Evolutionary conservation across 2,329 filamentous ascomycete genomes (phyloP), one percentile per base, ranked within the genome.

Genomic region (Colletotrichum filicis): DNA sequence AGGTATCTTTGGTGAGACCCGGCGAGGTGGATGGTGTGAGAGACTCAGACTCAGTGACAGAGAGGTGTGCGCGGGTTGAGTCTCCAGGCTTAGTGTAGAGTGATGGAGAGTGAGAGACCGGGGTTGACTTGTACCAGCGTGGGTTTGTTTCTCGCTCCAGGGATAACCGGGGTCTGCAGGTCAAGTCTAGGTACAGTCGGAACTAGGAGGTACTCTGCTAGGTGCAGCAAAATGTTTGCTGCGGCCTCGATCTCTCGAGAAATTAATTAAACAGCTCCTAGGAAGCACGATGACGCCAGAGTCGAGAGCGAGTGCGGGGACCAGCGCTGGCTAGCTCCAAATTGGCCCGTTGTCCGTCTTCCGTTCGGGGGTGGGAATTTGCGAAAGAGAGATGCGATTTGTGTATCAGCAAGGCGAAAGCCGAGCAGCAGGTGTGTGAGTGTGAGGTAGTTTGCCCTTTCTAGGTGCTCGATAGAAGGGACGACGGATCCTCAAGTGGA

Each of bases 231-330:
- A 68, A 56, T 49, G 32, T 37, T 69, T 56, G 66, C 65, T 52
- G 30, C 60, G 26, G 58, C 62, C 52, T 56, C 24, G 35, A 56
- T 55, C 49, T 67, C 61, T 55, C n/a, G 53, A 28, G 30, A 9
- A 24, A 24, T 56, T 46, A 68, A 72, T 61, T 53, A 64, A 72
- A 63, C 55, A 59, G n/a, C 66, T 63, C 30, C 52, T 26, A n/a
- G 26, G 55, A 73, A 65, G 72, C 69, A 73, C 72, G 64, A 74
- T 74, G 72, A 73, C 72, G 72, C 72, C 69, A 74, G 65, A 55
- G 53, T 32, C 55, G 35, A 63, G 64, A 26, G 32, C 63, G 59
- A 52, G 49, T 65, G 69, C 62, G 63, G 70, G 72, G 69, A 55
- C 59, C 35, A 32, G 42, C 49, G 53, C 68, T 60, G 28, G 68